Evolutionary conservation across 805 yeast genomes (phyloP).

Genomic region (Ogataea allantospora): DNA sequence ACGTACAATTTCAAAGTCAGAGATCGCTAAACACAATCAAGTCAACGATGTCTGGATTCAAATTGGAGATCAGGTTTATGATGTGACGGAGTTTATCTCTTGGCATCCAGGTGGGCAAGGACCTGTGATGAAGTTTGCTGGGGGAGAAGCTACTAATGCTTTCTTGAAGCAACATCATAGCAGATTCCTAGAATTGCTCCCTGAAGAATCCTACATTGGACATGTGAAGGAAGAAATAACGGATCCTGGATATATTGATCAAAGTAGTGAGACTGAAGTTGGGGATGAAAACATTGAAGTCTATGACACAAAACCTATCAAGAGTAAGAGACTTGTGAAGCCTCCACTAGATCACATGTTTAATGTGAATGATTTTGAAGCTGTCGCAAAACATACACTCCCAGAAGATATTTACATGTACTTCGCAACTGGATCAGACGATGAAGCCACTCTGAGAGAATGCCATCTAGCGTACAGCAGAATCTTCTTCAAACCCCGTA

Average conservation of each 20-base stretch:
- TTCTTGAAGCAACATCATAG: slow-evolving; percentile 35
- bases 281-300: too few relatives aligned
- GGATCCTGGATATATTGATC: too few relatives aligned
- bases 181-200: slow-evolving; percentile 6
- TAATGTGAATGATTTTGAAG: slow-evolving; percentile 45
- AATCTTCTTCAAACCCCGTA: slow-evolving; percentile 42
- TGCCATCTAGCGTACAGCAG: slow-evolving; percentile 43
- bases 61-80: slow-evolving; percentile 36
- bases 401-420: slow-evolving; percentile 44
- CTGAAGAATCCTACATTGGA: slow-evolving; percentile 27
- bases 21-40: slow-evolving; percentile 23
- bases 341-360: slow-evolving; percentile 38
- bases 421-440: slow-evolving; percentile 45
- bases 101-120: slow-evolving; percentile 43
- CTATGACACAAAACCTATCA: not conserved
- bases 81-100: slow-evolving; percentile 33
- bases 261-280: too few relatives aligned
- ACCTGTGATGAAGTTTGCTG: slow-evolving; percentile 40
- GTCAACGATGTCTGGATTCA: slow-evolving; percentile 32
- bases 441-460: slow-evolving; percentile 44
- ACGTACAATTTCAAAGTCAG: not conserved
- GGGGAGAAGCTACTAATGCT: slow-evolving; percentile 39
- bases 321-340: too few relatives aligned
- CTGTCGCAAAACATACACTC: slow-evolving; percentile 44
- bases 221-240: slow-evolving; percentile 26